Percentiles rank a stretch among this genome's conserved stretches.
phyloP scores from a whole-genome alignment of 768 basidiomycete genomes.

The Lactarius evosmus region DNA sequence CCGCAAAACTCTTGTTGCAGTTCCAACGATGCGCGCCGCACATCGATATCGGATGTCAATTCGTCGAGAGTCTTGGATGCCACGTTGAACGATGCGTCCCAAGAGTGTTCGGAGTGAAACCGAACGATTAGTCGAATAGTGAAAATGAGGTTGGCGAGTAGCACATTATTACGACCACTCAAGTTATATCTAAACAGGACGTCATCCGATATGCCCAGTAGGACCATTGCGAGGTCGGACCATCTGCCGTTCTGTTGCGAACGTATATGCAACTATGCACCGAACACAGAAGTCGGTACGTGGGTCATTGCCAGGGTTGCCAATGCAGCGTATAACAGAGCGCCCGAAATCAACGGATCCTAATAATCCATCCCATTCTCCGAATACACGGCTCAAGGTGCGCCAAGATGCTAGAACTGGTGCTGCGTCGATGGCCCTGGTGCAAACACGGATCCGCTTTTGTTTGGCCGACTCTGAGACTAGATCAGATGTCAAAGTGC shows the following conservation, averaged over 20 bases:
- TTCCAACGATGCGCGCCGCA: background rate
- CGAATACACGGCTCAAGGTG: background rate
- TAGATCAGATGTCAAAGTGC: background rate
- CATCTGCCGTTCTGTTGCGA: background rate
- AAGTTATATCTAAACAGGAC: background rate
- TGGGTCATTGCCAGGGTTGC: background rate
- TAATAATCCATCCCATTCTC: background rate
- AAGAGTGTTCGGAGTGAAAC: background rate
- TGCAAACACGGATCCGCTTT: background rate
- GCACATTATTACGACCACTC: background rate
- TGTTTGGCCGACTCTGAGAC: background rate
- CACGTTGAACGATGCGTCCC: background rate
- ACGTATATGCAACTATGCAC: constrained; percentile 3
- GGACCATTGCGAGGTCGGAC: background rate
- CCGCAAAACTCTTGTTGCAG: constrained; percentile 8
- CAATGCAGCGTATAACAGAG: background rate
- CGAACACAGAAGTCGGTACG: background rate
- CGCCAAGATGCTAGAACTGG: background rate
- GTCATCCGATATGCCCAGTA: constrained; percentile 6
- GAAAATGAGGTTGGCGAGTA: constrained; percentile 10
- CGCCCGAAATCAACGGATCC: background rate
- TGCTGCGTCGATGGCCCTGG: background rate
- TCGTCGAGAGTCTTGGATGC: constrained; percentile 1
- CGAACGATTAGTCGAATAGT: background rate
- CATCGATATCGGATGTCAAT: background rate